Base-by-base conservation (phyloP, 1,139 yeast genomes). In the Scheffersomyces illinoinensis region DNA sequence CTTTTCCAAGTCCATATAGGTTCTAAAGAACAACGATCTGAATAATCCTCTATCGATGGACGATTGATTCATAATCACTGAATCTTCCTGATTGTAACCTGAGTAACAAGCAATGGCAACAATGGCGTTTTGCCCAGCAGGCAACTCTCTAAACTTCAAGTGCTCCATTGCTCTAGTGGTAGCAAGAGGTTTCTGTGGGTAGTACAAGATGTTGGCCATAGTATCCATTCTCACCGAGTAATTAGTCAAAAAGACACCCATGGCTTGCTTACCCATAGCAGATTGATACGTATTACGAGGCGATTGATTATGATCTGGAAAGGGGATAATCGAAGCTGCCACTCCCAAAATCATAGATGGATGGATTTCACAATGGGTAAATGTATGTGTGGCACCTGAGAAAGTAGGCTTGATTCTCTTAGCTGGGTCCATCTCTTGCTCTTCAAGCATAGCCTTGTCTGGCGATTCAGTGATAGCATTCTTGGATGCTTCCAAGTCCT, bases 221-320 rank as follows among this genome's bases (percentile, higher is more conserved):
- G 99, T 95, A 77, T 95, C 99, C 99, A 95, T 95, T 80, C 99
- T 91, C 56, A 93, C 97, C 58, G 90, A 86, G 74, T 95, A 96
- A 72, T 95, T 95, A 5, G 99, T 95, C 71, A 95, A 84, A 76
- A 92, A 93, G n/a, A 96, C 99, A 73, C 99, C 99, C 99, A 95
- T 95, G 61, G 99, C 99, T 80, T 95, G 99, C 77, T 95, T 95
- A 87, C 99, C 99, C 99, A 95, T 95, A 64, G 99, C 99, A 72
- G 97, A 93, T 81, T 95, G 99, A 78, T 95, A 95, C 6, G 99
- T 95, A 75, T 95, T 95, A 88, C 99, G 96, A 60, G 99, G 99
- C 60, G 98, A 93, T 82, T 95, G 99, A 76, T 95, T 95, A 77
- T 95, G 99, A 78, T 95, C 99, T 18, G 99, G 99, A 91, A 95